Evolutionary conservation across 2,329 filamentous ascomycete species (phyloP).

Genomic region (Botrytis byssoidea): DNA sequence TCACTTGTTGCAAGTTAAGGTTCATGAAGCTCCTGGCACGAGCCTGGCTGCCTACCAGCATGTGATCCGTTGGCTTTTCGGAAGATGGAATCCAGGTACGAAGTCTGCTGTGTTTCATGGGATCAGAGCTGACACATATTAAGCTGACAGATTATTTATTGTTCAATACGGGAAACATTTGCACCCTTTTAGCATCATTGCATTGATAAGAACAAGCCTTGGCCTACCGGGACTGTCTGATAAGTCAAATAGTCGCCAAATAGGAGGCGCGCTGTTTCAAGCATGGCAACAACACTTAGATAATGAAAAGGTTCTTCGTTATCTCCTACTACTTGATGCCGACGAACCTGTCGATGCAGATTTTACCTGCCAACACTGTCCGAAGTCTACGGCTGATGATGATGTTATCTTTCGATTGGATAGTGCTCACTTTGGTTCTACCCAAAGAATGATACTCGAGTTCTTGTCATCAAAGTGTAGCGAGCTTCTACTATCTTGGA

Average conservation of each 20-base stretch:
- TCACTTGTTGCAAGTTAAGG: slow-evolving; percentile 63
- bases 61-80: slow-evolving; percentile 77
- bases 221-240: slow-evolving; percentile 45
- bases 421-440: slow-evolving; percentile 33
- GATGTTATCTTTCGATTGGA: slow-evolving; percentile 27
- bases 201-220: slow-evolving; percentile 67
- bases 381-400: slow-evolving; percentile 22
- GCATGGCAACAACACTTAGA: slow-evolving; percentile 39
- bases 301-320: slow-evolving; percentile 49
- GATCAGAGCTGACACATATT: slow-evolving; percentile 18
- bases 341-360: not conserved
- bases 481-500: slow-evolving; percentile 35
- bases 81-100: slow-evolving; percentile 79
- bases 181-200: slow-evolving; percentile 63
- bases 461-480: slow-evolving; percentile 35
- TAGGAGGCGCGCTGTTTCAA: slow-evolving; percentile 36
- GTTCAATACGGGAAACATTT: slow-evolving; percentile 62
- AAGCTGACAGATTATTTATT: slow-evolving; percentile 67
- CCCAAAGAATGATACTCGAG: slow-evolving; percentile 37
- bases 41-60: slow-evolving; percentile 67
- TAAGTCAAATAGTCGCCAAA: slow-evolving; percentile 18
- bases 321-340: slow-evolving; percentile 53
- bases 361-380: slow-evolving; percentile 30
- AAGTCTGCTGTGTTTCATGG: not conserved
- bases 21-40: slow-evolving; percentile 65